These are phyloP conservation scores for Sporothrix variecibatus DNA, from an alignment of 2,329 filamentous ascomycete genomes.

Conservation along the genomic window DNA sequence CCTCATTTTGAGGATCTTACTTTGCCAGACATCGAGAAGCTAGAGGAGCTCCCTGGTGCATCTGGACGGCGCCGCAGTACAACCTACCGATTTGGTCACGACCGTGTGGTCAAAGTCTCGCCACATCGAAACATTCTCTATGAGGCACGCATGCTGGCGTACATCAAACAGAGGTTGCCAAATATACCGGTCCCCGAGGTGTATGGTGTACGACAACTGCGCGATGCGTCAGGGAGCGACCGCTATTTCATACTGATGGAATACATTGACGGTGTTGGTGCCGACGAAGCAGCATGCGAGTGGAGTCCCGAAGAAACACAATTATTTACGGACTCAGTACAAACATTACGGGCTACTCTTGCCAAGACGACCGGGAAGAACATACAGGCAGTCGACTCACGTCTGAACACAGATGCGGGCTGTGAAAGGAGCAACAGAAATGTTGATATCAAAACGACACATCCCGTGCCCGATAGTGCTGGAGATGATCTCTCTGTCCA, in stretches of 20 bases:
- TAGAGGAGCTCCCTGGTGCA: conserved; percentile 18
- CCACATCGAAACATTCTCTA: conserved; percentile 12
- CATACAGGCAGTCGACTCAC: not conserved
- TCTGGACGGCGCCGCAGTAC: conserved; percentile 19
- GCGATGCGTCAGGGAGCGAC: not conserved
- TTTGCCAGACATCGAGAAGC: not conserved
- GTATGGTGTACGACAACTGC: not conserved
- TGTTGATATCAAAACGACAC: not conserved
- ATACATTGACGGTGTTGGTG: conserved; percentile 23
- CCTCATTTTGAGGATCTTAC: not conserved
- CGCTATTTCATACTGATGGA: conserved; percentile 17
- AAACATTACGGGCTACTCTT: not conserved
- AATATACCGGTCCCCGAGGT: conserved; percentile 30
- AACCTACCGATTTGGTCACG: not conserved
- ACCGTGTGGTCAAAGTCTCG: conserved; percentile 19
- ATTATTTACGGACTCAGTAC: not conserved
- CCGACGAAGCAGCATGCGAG: conserved; percentile 17
- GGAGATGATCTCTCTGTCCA: not conserved
- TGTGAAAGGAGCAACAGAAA: not conserved
- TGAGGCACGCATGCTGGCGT: conserved; percentile 11
- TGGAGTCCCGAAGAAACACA: conserved; percentile 14
- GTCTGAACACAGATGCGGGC: not conserved
- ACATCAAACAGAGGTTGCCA: conserved; percentile 34
- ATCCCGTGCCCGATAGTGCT: not conserved
- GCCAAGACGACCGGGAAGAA: not conserved